Base-by-base conservation (phyloP, 2,329 filamentous ascomycete genomes). In the Cytospora chrysosperma region DNA sequence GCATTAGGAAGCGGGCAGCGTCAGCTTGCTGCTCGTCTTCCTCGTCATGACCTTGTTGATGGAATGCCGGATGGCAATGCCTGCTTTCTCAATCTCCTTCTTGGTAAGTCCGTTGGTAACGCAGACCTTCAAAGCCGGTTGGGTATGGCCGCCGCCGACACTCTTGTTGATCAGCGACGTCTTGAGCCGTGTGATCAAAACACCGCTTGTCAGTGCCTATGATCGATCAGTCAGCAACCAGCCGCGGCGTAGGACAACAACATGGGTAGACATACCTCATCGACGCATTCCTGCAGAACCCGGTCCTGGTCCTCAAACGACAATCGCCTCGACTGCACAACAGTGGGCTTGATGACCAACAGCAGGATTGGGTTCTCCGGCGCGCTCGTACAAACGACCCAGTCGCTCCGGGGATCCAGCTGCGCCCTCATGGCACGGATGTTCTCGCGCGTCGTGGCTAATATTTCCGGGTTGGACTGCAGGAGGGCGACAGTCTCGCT, bases 21-120 rank as follows among this genome's bases (percentile, higher is more conserved):
- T 74, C 40, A 80, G 72, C 69, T 80, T 80, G 66, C 77, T 78
- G 72, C 79, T 86, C 30, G 80, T 76, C 74, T 87, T 88, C 66
- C 85, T 81, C 24, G 84, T 86, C 83, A 99, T 87, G 66, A 98
- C 87, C 79, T 97, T 97, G 58, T 93, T 96, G 69, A 98, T 91
- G 17, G 95, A 94, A 77, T 97, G 93, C 65, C 94, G 84, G 69
- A 99, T 93, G 12, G 86, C 88, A 9, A 89, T 87, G 17, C 93
- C 95, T 0, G 95, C 92, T 81, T 96, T 97, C 79, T 99, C 96
- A 61, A 93, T 90, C 75, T 99, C 95, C 79, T 96, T 97, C 81
- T 91, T 96, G 27, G 91, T 90, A 67, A 99, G 79, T 1, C 91
- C 95, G 6, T 86, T 91, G 0, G 93, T 97, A 60, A 97, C 82